Conservation (phyloP, 768 basidiomycete genomes). For the Kwoniella dejecticola region DNA sequence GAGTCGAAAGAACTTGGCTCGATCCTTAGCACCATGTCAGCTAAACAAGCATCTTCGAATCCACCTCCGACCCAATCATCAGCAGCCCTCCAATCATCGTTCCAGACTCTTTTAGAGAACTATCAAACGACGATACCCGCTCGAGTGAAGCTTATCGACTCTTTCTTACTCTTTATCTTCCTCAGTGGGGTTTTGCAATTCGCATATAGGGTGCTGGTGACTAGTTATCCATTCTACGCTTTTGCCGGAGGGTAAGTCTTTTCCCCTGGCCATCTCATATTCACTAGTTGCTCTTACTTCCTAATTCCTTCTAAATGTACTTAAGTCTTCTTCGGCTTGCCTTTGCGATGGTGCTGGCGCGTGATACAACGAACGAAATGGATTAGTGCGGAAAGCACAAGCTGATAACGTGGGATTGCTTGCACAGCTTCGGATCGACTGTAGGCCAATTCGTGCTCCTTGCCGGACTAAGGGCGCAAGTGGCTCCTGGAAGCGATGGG, state of each 20-base stretch:
- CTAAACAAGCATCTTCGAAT: constrained; percentile 2
- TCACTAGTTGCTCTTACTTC: too few relatives aligned
- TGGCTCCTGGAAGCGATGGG: constrained; percentile 64
- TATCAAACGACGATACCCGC: constrained; percentile 77
- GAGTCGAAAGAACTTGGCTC: too few relatives aligned
- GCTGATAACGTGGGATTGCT: not conserved
- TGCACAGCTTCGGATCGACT: constrained; percentile 77
- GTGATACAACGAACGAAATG: not conserved
- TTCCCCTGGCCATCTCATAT: too few relatives aligned
- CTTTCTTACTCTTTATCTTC: constrained; percentile 88
- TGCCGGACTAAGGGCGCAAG: constrained; percentile 87
- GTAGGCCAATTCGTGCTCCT: constrained; percentile 97
- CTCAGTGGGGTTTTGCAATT: constrained; percentile 88
- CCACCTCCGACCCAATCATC: constrained; percentile 27
- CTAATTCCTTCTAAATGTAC: too few relatives aligned
- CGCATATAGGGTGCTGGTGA: constrained; percentile 84
- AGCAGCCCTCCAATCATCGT: constrained; percentile 33
- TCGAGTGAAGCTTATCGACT: constrained; percentile 89
- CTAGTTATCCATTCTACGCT: constrained; percentile 95
- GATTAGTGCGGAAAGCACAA: not conserved
- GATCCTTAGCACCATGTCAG: constrained; percentile 6
- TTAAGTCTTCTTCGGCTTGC: too few relatives aligned
- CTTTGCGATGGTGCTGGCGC: too few relatives aligned
- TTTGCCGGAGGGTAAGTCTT: constrained; percentile 85
- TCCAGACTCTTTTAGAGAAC: constrained; percentile 43